A percentile compares a stretch with the other conserved stretches of the same genome.
Conservation (phyloP, 306 rosid species). For the Ammopiptanthus mongolicus region DNA sequence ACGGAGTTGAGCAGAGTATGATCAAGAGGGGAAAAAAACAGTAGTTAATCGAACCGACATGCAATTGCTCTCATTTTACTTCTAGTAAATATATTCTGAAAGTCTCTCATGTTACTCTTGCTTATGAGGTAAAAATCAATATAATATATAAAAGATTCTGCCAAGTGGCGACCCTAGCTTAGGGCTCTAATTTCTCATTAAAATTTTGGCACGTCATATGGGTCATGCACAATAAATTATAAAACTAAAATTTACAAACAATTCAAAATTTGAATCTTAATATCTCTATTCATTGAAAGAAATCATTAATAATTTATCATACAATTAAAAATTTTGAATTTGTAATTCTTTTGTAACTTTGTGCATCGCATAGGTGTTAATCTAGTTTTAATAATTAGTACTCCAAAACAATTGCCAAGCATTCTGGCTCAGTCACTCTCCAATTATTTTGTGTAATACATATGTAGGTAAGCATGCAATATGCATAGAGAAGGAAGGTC, state of each 20-base stretch:
- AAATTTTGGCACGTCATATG: no score
- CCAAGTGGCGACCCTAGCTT: no score
- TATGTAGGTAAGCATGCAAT: background rate
- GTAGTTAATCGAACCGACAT: background rate
- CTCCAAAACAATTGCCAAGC: background rate
- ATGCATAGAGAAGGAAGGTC: background rate
- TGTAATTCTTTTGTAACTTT: background rate
- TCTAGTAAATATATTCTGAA: background rate
- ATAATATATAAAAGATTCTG: no score
- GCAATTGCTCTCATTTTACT: background rate
- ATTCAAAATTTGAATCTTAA: background rate
- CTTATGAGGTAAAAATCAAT: background rate
- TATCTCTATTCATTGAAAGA: background rate
- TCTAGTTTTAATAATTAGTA: background rate
- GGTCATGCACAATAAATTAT: no score
- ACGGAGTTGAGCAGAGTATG: background rate
- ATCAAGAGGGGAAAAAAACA: background rate
- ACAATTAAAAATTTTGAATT: background rate
- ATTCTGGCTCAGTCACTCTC: background rate
- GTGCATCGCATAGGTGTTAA: background rate
- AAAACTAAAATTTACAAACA: no score
- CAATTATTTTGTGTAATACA: background rate
- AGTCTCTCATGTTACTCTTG: background rate
- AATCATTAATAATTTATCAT: background rate
- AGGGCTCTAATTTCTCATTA: no score